These are phyloP conservation scores for Myriangium duriaei DNA, from an alignment of 2,329 filamentous ascomycete species.

Conservation along the genomic window DNA sequence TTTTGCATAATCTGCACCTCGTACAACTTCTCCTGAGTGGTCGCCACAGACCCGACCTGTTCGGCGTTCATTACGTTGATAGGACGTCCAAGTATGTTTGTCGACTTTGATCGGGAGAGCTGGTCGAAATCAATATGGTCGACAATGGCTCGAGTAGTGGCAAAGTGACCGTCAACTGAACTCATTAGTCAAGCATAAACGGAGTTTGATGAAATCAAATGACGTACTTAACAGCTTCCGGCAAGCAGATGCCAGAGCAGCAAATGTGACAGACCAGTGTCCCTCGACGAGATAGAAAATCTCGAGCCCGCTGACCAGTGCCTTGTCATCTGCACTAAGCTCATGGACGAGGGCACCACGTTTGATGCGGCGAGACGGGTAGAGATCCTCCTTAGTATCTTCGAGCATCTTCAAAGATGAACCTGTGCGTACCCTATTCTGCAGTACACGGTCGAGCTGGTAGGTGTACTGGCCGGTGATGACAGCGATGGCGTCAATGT, in stretches of 20 bases:
- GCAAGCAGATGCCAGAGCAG: conserved; percentile 59
- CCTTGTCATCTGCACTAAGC: conserved; percentile 55
- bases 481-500: conserved; percentile 60
- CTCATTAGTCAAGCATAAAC: conserved; percentile 13
- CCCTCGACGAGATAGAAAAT: conserved; percentile 70
- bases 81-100: conserved; percentile 27
- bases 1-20: conserved; percentile 16
- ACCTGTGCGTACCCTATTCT: conserved; percentile 4
- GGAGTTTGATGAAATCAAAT: neutral
- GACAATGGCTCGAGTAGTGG: conserved; percentile 43
- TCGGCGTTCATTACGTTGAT: conserved; percentile 25
- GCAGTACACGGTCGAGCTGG: conserved; percentile 15
- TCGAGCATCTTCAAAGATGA: conserved; percentile 36
- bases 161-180: conserved; percentile 35
- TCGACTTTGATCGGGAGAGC: conserved; percentile 30
- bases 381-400: conserved; percentile 34
- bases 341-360: conserved; percentile 29
- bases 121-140: conserved; percentile 37
- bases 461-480: conserved; percentile 51
- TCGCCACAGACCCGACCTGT: conserved; percentile 11
- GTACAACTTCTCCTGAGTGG: conserved; percentile 12
- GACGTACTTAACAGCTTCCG: conserved; percentile 71
- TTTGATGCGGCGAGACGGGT: conserved; percentile 51
- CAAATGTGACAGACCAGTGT: conserved; percentile 59
- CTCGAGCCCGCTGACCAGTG: conserved; percentile 67